Evolutionary conservation across 352 stramenopile species (phyloP).

Genomic region (Pseudoperonospora humuli): DNA sequence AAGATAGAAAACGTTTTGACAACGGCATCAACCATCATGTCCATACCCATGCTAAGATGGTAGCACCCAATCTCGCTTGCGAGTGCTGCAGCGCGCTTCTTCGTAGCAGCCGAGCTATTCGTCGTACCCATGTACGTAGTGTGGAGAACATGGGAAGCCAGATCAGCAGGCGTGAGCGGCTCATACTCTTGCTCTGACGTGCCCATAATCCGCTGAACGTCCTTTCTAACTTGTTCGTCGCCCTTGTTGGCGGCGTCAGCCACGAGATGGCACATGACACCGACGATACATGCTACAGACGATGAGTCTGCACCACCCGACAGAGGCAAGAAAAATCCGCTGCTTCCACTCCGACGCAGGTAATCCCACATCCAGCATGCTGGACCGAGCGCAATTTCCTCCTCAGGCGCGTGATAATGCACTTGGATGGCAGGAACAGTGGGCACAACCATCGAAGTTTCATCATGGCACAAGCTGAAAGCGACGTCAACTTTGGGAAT

Average conservation of each 20-base stretch:
- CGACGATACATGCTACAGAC: conserved; percentile 94
- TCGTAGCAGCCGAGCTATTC: conserved; percentile 90
- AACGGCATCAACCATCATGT: conserved; percentile 90
- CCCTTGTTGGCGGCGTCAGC: conserved; percentile 75
- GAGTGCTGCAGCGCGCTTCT: conserved; percentile 83
- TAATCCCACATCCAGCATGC: conserved; percentile 99
- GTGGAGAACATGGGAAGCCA: conserved; percentile 92
- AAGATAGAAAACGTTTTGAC: conserved; percentile 69
- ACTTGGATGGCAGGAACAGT: conserved; percentile 55
- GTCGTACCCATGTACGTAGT: conserved; percentile 98
- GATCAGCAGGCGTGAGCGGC: conserved; percentile 70
- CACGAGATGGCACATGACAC: conserved; percentile 96
- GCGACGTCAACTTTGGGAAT: conserved; percentile 67
- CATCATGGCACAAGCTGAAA: conserved; percentile 73
- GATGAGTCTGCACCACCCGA: conserved; percentile 95
- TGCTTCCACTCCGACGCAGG: conserved; percentile 81
- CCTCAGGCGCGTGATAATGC: conserved; percentile 85
- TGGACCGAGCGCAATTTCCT: conserved; percentile 96
- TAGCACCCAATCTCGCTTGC: conserved; percentile 92
- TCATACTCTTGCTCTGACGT: conserved; percentile 46
- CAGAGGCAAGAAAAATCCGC: conserved; percentile 94
- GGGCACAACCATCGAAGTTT: conserved; percentile 29
- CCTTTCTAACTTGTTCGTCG: conserved; percentile 68
- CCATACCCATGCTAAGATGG: conserved; percentile 94
- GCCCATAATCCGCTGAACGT: conserved; percentile 82